These are phyloP conservation scores for Cryptococcus sp. DNA, from an alignment of 1,284 basidiomycete species.

Conservation along the genomic window DNA sequence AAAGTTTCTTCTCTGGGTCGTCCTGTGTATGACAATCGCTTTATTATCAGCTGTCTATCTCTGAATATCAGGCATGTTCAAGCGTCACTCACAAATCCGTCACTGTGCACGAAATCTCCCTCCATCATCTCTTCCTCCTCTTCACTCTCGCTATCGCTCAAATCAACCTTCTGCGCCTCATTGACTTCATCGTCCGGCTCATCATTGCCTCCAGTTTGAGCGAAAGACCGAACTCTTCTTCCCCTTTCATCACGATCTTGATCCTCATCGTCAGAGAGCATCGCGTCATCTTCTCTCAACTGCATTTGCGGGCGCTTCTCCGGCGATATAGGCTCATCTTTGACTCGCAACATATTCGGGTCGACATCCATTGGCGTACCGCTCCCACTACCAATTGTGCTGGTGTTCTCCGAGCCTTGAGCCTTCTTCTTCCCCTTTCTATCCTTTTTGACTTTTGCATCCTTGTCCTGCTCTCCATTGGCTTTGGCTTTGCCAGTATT, in stretches of 20 bases:
- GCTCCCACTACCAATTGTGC: neutral
- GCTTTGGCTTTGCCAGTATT: conserved; percentile 49
- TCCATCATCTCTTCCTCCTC: conserved; percentile 70
- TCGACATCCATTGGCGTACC: conserved; percentile 8
- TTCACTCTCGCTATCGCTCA: conserved; percentile 76
- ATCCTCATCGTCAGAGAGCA: conserved; percentile 39
- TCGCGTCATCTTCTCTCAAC: conserved; percentile 38
- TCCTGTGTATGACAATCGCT: conserved; percentile 30
- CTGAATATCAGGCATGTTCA: too few species aligned
- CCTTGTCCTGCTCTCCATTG: conserved; percentile 48
- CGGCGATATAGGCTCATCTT: conserved; percentile 47
- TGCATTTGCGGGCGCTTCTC: conserved; percentile 19
- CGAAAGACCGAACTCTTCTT: conserved; percentile 32
- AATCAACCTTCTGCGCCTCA: conserved; percentile 69
- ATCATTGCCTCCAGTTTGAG: conserved; percentile 49
- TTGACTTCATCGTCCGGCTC: conserved; percentile 58
- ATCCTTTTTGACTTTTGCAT: conserved; percentile 24
- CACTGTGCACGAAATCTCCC: conserved; percentile 67
- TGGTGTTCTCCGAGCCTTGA: conserved; percentile 6
- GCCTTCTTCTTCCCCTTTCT: conserved; percentile 24
- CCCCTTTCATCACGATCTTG: conserved; percentile 45
- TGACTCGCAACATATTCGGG: conserved; percentile 26
- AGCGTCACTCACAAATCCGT: conserved; percentile 38
- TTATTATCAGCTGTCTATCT: neutral
- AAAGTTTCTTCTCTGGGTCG: conserved; percentile 66